Conservation (phyloP, 2,329 filamentous ascomycete genomes). For the Rutstroemia sp. region DNA sequence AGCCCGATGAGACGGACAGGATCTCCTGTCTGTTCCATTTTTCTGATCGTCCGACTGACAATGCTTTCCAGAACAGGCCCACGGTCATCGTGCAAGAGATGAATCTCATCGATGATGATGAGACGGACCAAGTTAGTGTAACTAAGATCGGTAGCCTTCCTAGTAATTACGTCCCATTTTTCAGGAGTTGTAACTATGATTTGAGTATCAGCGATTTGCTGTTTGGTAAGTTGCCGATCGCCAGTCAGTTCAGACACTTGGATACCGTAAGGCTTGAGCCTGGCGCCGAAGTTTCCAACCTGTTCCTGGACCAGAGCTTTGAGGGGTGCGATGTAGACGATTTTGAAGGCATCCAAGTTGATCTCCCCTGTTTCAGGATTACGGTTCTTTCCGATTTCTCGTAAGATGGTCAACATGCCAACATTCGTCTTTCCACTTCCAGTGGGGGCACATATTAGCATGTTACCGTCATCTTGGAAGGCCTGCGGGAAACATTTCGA, state of each 20-base stretch:
- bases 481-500: constrained; percentile 87
- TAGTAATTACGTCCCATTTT: constrained; percentile 98
- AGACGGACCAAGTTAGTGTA: constrained; percentile 96
- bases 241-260: constrained; percentile 92
- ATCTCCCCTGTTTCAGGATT: constrained; percentile 87
- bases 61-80: constrained; percentile 96
- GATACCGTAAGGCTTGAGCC: constrained; percentile 85
- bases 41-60: constrained; percentile 86
- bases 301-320: constrained; percentile 97
- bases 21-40: constrained; percentile 89
- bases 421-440: constrained; percentile 98
- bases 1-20: constrained; percentile 86
- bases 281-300: constrained; percentile 92
- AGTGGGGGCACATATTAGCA: constrained; percentile 95
- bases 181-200: constrained; percentile 97
- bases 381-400: constrained; percentile 93
- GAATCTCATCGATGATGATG: constrained; percentile 96
- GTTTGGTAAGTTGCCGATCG: constrained; percentile 95
- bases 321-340: constrained; percentile 92
- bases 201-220: constrained; percentile 96
- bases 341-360: constrained; percentile 94
- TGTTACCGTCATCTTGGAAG: constrained; percentile 90
- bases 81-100: constrained; percentile 93
- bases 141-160: constrained; percentile 92
- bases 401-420: constrained; percentile 91